Conservation (phyloP, 2,329 filamentous ascomycete species). For the Pseudodiploospora longispora region DNA sequence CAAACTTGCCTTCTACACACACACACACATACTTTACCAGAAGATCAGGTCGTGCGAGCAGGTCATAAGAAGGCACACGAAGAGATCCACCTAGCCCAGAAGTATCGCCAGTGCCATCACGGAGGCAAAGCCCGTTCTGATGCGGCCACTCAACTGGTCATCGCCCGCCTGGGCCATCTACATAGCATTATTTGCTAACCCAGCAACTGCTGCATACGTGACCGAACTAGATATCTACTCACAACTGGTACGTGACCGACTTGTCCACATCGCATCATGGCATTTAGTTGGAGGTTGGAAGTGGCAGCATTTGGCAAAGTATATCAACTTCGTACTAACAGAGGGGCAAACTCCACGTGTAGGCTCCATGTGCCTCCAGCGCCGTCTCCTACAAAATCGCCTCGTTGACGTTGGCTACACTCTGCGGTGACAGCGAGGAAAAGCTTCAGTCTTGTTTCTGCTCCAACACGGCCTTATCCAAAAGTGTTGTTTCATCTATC, state of each 20-base stretch:
- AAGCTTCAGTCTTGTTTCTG: conserved; percentile 46
- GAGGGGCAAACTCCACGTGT: background rate
- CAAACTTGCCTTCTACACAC: no score
- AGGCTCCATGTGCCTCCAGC: conserved; percentile 43
- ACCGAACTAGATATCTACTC: conserved; percentile 36
- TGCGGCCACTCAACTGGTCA: no score
- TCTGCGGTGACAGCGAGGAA: conserved; percentile 34
- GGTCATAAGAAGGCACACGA: no score
- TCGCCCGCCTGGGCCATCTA: no score
- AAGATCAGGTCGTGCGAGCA: no score
- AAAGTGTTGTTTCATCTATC: conserved; percentile 29
- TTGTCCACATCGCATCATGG: background rate
- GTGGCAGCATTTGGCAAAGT: background rate
- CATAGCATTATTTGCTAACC: background rate
- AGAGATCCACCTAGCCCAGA: no score
- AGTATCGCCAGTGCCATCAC: no score
- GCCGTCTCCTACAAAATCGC: conserved; percentile 38
- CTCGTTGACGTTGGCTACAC: conserved; percentile 28
- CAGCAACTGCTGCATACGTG: conserved; percentile 30
- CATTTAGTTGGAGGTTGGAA: background rate
- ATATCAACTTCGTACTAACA: background rate
- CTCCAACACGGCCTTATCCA: conserved; percentile 35
- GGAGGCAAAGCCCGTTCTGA: no score
- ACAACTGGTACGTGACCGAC: background rate
- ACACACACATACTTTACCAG: no score